Evolutionary conservation across 306 rosid species (phyloP).

Genomic region (Boehmeria nivea): DNA sequence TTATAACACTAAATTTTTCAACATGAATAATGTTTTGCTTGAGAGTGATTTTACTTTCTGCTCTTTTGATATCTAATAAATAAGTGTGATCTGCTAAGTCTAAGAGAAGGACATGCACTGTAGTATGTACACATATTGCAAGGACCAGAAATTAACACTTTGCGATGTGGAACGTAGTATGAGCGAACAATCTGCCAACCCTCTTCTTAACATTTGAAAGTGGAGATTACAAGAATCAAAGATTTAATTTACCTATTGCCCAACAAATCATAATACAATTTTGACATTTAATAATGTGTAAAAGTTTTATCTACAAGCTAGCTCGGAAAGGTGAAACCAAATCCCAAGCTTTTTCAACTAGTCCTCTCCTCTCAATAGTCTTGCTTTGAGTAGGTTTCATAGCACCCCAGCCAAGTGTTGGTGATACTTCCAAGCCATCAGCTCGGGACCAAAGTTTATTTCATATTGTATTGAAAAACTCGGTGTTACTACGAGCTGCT

Average conservation of each 20-base stretch:
- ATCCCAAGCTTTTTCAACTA: not conserved
- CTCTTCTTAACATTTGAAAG: too few relatives aligned
- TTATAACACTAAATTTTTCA: too few relatives aligned
- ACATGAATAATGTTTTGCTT: too few relatives aligned
- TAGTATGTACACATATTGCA: too few relatives aligned
- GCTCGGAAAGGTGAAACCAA: not conserved
- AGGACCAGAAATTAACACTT: too few relatives aligned
- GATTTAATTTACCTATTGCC: not conserved
- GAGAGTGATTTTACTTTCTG: too few relatives aligned
- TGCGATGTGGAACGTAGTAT: too few relatives aligned
- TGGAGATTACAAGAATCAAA: not conserved
- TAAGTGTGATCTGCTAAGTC: too few relatives aligned
- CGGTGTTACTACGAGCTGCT: not conserved
- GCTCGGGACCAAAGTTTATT: not conserved
- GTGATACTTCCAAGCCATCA: too few relatives aligned
- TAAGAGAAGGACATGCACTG: too few relatives aligned
- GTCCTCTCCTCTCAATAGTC: not conserved
- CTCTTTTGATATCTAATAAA: too few relatives aligned
- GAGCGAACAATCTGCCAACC: too few relatives aligned
- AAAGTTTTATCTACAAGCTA: constrained; percentile 12
- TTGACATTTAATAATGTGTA: not conserved
- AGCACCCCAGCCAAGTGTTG: not conserved
- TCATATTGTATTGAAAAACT: not conserved
- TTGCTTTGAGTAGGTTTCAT: not conserved
- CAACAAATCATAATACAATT: not conserved